Percentiles rank a stretch among this genome's conserved stretches.
phyloP scores from a whole-genome alignment of 148 eudicot species.

The Drosera capensis region DNA sequence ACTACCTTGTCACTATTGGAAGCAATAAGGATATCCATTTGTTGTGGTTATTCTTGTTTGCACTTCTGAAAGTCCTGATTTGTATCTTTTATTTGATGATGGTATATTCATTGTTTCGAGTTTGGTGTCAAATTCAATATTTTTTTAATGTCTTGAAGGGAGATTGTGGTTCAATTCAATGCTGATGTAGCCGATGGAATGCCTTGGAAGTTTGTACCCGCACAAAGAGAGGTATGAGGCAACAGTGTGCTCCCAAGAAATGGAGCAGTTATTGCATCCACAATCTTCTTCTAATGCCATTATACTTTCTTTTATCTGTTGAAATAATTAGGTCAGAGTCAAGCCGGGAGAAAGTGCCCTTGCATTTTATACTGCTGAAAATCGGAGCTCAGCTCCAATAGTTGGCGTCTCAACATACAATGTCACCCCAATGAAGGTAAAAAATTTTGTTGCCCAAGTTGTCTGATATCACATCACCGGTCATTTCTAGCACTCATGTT shows the following conservation, averaged over 20 bases:
- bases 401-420: conserved; percentile 86
- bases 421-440: conserved; percentile 98
- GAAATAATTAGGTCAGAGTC: conserved; percentile 65
- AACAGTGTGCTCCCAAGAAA: no score
- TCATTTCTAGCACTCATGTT: no score
- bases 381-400: conserved; percentile 70
- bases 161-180: conserved; percentile 77
- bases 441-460: no score
- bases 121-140: no score
- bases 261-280: no score
- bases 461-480: not conserved
- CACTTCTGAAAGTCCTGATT: not conserved
- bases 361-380: conserved; percentile 97
- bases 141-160: conserved; percentile 31
- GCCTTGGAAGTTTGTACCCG: conserved; percentile 91
- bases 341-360: conserved; percentile 97
- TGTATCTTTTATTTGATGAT: not conserved
- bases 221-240: conserved; percentile 92
- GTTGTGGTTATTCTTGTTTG: not conserved
- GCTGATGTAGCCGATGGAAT: conserved; percentile 97
- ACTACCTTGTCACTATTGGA: no score
- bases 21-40: no score
- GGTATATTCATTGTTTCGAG: no score
- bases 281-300: no score
- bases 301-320: not conserved